Percentiles rank a stretch among this genome's conserved stretches.
phyloP scores from a whole-genome alignment of 495 filamentous ascomycete genomes.

The Neurospora hispaniola region DNA sequence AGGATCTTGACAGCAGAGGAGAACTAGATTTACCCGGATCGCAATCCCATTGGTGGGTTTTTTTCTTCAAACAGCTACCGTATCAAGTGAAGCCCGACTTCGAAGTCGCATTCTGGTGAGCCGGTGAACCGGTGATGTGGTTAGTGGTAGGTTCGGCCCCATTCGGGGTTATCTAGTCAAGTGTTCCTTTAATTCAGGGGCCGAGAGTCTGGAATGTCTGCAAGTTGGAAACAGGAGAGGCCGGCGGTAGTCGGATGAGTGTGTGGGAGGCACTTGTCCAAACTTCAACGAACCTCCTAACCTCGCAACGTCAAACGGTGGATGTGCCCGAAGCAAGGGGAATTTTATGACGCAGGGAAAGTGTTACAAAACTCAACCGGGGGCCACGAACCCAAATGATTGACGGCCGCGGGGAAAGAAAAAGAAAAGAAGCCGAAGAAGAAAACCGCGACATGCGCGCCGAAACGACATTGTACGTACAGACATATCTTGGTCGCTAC shows the following conservation, averaged over 20 bases:
- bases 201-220: neutral
- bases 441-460: no score
- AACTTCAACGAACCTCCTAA: no score
- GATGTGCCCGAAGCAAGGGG: no score
- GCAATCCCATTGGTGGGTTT: neutral
- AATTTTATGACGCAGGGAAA: no score
- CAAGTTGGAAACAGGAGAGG: neutral
- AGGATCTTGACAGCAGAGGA: no score
- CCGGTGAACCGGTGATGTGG: neutral
- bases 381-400: neutral
- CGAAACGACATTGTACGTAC: neutral
- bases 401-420: neutral
- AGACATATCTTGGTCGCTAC: neutral
- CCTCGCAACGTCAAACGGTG: no score
- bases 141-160: neutral
- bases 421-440: neutral
- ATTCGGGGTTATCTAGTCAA: neutral
- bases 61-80: neutral
- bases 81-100: neutral
- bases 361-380: no score
- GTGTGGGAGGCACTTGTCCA: no score
- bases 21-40: neutral
- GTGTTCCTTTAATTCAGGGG: neutral
- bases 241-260: neutral
- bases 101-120: neutral